phyloP scores from a whole-genome alignment of 2,329 filamentous ascomycete genomes.

The Trichoderma pleuroti region DNA sequence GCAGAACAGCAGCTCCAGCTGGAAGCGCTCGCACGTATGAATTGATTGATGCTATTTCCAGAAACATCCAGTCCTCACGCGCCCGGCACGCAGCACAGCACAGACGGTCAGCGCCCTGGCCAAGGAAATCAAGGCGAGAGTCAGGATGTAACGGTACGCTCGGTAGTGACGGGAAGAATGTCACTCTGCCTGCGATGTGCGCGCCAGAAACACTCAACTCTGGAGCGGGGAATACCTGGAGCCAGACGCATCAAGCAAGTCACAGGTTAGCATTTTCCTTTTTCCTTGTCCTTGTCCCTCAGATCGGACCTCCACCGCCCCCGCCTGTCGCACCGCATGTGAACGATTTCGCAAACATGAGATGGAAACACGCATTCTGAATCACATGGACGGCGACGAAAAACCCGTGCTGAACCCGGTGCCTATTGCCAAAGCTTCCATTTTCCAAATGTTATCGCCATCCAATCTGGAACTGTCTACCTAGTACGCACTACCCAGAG shows the following conservation, averaged over 20 bases:
- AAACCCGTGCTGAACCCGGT: background rate
- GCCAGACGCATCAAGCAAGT: background rate
- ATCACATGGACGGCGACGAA: background rate
- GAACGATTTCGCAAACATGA: background rate
- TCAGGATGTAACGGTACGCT: constrained; percentile 7
- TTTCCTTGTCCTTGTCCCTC: background rate
- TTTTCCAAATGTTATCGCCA: background rate
- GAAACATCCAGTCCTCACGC: background rate
- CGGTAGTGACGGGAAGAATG: constrained; percentile 10
- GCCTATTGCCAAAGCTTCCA: background rate
- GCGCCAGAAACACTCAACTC: background rate
- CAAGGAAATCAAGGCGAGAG: background rate
- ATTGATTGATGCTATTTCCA: background rate
- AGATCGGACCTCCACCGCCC: background rate
- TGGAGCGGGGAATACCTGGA: background rate
- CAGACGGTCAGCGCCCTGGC: background rate
- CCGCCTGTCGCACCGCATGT: background rate
- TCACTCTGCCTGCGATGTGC: background rate
- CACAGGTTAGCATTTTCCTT: background rate
- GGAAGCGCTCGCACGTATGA: background rate
- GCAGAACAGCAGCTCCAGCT: background rate
- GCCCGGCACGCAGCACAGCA: no score
- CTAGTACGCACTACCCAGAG: no score
- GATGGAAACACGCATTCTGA: background rate
- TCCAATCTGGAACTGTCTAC: background rate